Base-by-base conservation (phyloP, 768 basidiomycete species). In the Tricholoma furcatifolium region DNA sequence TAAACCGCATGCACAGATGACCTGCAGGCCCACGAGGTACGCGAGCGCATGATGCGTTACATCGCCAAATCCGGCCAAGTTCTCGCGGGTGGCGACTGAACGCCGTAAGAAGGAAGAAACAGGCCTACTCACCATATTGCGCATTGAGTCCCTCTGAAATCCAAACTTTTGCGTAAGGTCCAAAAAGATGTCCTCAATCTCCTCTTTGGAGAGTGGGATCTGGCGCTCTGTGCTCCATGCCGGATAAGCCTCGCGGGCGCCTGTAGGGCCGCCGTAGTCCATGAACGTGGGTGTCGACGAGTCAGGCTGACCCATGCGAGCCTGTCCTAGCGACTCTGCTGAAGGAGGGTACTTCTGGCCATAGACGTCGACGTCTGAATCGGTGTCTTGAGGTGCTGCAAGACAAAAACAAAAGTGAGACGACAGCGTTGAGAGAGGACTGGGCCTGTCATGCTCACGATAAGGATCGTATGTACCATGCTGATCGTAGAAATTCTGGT, bases 131-230 rank as follows among this genome's bases (percentile, higher is more conserved):
- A 93, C 91, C 91, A 92, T 97, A 79, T 93, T 98, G 55, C 93
- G 79, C 91, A 93, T 94, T 14, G 88, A 91, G 68, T 95, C 93
- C 52, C 87, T 79, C 74, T 95, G 97, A 67, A 99, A 99, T 56
- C 97, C 97, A 72, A 98, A 99, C 72, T 98, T 99, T 78, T 98
- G 94, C 23, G 93, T 88, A 31, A 99, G 79, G 75, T 98, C 97
- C 46, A 98, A 82, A 67, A 98, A 92, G 45, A 99, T 92, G 66
- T 99, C 97, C 68, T 98, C 96, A 51, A 98, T 98, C 75, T 98
- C 97, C 70, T 99, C 97, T 76, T 98, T 98, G 17, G 93, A 95
- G 12, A 99, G 76, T n/a, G 96, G 96, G 56, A 98, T 97, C 60
- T 90, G 85, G 12, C 91, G 86, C 47, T 98, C 97, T 36, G 84